Evolutionary conservation across 108 stramenopile species (phyloP), one percentile per base, ranked within the genome.

Genomic region (Cafeteria roenbergensis): DNA sequence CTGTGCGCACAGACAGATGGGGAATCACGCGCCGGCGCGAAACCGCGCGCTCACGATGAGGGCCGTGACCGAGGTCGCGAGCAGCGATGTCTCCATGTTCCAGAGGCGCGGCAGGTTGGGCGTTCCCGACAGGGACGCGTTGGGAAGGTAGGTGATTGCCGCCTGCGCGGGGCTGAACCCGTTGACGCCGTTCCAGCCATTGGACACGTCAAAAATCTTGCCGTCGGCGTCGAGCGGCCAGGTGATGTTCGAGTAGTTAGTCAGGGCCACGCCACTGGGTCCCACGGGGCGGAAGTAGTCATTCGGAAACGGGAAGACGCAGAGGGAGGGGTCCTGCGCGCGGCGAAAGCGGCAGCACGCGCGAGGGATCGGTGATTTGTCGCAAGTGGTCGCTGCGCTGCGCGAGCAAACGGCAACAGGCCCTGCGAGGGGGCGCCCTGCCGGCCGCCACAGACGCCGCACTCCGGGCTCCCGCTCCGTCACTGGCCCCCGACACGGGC

Each of bases 141-240:
- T n/a, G 20, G 9, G 22, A n/a, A 61, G 30, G 59, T 61, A 61
- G 20, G 59, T 61, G 21, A 61, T 37, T 8, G 30, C 3, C 2
- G 59, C 20, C 17, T 2, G 17, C 36, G 2, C n/a, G 8, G 59
- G 59, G 9, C 20, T 3, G n/a, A 61, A 61, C 17, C 59, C 59
- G 37, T 61, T 2, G 17, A 61, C 2, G 59, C 36, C 37, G n/a
- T 61, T 61, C 59, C 59, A 61, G 12, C 57, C 57, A 22, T n/a
- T 27, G 17, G 22, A 8, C 22, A 3, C 34, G 42, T 48, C 42
- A 32, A 61, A 29, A 2, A 1, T 9, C 24, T 26, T 12, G 17
- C 59, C 59, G 24, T 12, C 9, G 30, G 9, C 30, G n/a, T 35
- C 37, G 30, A 27, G 17, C 2, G 59, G 59, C 2, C 9, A 61